Base-by-base conservation (phyloP, 371 early-diverging fungal species). In the Cokeromyces recurvatus region DNA sequence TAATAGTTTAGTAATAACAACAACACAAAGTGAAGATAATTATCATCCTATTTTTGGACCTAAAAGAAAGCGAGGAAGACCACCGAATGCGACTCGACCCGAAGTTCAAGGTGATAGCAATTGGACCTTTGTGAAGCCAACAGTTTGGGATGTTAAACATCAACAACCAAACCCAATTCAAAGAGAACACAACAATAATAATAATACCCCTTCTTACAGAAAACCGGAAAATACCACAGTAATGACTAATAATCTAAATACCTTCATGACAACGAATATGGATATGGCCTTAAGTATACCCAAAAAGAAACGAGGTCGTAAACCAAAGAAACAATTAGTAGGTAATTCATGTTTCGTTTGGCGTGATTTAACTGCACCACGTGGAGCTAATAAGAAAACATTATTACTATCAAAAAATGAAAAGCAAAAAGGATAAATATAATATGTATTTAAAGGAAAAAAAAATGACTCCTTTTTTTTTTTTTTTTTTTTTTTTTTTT, bases 261-360 rank as follows among this genome's bases (percentile, higher is more conserved):
- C 73, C 19, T 73, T 68, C 47, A 66, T 68, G 14, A 60, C 48
- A 29, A 66, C 69, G 3, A 56, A 51, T 21, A 64, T 70, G 68
- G 65, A 74, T 38, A 62, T 51, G 32, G 57, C 66, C 11, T 31
- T 74, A 10, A 60, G 60, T 45, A 74, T 70, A 55, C 75, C 75
- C 31, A 68, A 64, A 46, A 68, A 71, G 49, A 74, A 74, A 46
- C 57, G 75, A 32, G 75, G 75, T 1, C 59, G 75, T 17, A 74
- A 74, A 46, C 75, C 75, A 12, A 74, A 74, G 46, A 66, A 59
- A 27, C 68, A 68, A 32, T 40, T 74, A 10, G 66, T 58, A 14
- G 75, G 75, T 24, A 74, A 74, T 43, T 65, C 67, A 2, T 74
- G 75, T 44, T 74, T 74, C 57, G 75, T 74, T 15, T 74, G 75